These are phyloP conservation scores for Neostapfia colusana DNA, from an alignment of 176 grass and related monocot genomes.

Conservation along the genomic window DNA sequence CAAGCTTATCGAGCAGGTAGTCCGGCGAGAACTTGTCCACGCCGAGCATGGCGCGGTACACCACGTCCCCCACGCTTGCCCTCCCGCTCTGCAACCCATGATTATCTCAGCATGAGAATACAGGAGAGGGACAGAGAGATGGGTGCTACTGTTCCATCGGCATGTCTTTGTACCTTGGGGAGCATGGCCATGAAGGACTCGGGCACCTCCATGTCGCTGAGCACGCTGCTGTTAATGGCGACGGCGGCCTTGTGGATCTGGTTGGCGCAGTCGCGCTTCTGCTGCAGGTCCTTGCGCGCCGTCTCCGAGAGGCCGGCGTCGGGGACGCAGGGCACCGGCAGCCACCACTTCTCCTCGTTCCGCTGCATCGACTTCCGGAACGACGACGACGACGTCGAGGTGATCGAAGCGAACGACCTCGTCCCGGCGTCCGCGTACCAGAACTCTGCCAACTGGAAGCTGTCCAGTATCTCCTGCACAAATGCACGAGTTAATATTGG, in stretches of 20 bases:
- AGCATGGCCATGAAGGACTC: constrained; percentile 89
- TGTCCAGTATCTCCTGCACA: constrained; percentile 83
- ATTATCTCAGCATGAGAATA: background rate
- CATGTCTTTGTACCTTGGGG: constrained; percentile 52
- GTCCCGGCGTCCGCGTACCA: constrained; percentile 91
- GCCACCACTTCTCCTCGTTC: constrained; percentile 96
- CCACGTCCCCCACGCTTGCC: constrained; percentile 67
- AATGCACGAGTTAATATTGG: background rate
- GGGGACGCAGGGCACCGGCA: constrained; percentile 89
- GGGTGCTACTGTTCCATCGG: background rate
- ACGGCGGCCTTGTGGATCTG: constrained; percentile 99
- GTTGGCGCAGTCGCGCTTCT: constrained; percentile 81
- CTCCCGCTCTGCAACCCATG: constrained; percentile 59
- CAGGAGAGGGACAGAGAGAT: background rate
- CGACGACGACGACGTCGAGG: constrained; percentile 72
- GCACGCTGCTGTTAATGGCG: constrained; percentile 83
- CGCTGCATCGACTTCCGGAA: constrained; percentile 64
- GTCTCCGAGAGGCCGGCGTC: constrained; percentile 61
- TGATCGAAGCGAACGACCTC: constrained; percentile 59
- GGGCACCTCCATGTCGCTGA: constrained; percentile 89
- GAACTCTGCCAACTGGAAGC: constrained; percentile 89
- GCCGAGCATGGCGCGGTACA: constrained; percentile 64
- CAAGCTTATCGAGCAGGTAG: constrained; percentile 72
- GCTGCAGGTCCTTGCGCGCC: constrained; percentile 59
- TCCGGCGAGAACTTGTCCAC: constrained; percentile 79